A percentile compares a stretch with the other conserved stretches of the same genome.
These are phyloP conservation scores for Arthrobotrys sinensis DNA, from an alignment of 2,329 filamentous ascomycete genomes.

Conservation along the genomic window DNA sequence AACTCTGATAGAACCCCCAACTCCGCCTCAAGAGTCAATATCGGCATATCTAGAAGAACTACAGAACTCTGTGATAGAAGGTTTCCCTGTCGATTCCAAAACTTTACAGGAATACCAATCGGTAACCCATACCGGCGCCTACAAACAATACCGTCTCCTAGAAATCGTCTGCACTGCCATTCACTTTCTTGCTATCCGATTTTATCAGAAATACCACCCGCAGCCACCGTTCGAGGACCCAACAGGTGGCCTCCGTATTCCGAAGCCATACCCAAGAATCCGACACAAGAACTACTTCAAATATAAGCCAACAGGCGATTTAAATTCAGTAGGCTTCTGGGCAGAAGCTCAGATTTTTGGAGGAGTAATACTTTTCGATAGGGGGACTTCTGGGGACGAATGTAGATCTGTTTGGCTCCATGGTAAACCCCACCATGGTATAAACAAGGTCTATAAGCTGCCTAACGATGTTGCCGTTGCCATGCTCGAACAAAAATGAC, in stretches of 20 bases:
- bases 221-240: conserved; percentile 6
- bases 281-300: conserved; percentile 14
- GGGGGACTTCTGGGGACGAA: conserved; percentile 4
- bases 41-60: conserved; percentile 2
- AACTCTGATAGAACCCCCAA: conserved; percentile 3
- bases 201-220: conserved; percentile 30
- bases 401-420: conserved; percentile 26
- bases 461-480: not conserved
- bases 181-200: conserved; percentile 6
- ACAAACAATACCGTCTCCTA: conserved; percentile 4
- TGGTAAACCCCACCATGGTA: not conserved
- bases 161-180: conserved; percentile 12
- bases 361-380: conserved; percentile 21
- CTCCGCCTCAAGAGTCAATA: not conserved
- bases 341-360: conserved; percentile 21
- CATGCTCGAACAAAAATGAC: conserved; percentile 3
- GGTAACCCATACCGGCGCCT: not conserved
- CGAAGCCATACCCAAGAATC: conserved; percentile 8
- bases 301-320: conserved; percentile 7
- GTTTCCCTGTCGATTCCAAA: not conserved
- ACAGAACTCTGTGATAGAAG: not conserved
- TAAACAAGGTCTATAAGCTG: conserved; percentile 11
- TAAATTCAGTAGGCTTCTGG: conserved; percentile 18
- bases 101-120: conserved; percentile 9
- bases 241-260: not conserved